phyloP scores from a whole-genome alignment of 2,329 filamentous ascomycete genomes.

The Polychaeton citri region DNA sequence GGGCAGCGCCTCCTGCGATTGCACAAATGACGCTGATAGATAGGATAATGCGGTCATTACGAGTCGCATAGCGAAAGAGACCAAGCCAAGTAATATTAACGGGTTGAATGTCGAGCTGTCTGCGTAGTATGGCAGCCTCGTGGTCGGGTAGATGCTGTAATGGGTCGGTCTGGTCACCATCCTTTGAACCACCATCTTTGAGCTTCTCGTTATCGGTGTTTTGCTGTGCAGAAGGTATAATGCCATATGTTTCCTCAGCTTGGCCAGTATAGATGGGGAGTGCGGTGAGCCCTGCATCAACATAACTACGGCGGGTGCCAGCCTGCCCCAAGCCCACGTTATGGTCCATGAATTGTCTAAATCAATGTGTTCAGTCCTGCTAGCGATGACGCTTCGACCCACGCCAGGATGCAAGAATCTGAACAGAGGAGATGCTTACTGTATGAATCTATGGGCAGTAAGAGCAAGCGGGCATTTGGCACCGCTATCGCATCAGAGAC shows the following conservation, averaged over 20 bases:
- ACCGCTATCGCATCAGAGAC: too few species aligned
- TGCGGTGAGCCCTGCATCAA: slow-evolving; percentile 13
- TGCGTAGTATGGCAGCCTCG: slow-evolving; percentile 21
- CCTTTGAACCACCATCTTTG: neutral
- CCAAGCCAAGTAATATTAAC: slow-evolving; percentile 28
- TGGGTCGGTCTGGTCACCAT: slow-evolving; percentile 15
- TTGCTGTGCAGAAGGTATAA: too few species aligned
- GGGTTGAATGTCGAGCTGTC: slow-evolving; percentile 29
- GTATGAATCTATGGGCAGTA: too few species aligned
- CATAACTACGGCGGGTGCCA: slow-evolving; percentile 15
- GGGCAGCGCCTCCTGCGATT: slow-evolving; percentile 20
- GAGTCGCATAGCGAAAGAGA: slow-evolving; percentile 33
- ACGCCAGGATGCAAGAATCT: too few species aligned
- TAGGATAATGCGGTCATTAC: slow-evolving; percentile 28
- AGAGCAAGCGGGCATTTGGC: too few species aligned
- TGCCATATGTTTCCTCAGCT: slow-evolving; percentile 8
- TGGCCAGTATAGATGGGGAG: slow-evolving; percentile 9
- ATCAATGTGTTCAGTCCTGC: too few species aligned
- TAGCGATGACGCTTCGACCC: too few species aligned
- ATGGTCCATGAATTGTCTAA: too few species aligned
- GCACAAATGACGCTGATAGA: slow-evolving; percentile 22
- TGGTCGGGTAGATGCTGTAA: slow-evolving; percentile 25
- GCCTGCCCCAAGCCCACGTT: too few species aligned
- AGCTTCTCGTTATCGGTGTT: neutral
- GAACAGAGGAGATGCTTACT: too few species aligned